phyloP scores from a whole-genome alignment of 805 yeast species.

The Nakazawaea molendinolei region DNA sequence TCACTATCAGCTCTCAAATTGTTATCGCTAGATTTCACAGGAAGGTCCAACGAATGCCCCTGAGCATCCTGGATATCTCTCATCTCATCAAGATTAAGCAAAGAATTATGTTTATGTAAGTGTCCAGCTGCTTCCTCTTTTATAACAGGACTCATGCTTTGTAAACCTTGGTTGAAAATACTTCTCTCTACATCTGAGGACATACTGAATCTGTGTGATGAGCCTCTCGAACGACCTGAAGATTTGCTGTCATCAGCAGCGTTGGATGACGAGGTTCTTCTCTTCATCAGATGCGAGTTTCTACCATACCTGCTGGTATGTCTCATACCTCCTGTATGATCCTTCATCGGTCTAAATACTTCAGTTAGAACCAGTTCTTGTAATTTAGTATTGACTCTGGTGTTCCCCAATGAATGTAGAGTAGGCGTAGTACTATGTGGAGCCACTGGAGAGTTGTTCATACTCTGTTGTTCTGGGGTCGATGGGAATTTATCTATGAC shows the following conservation, averaged over 20 bases:
- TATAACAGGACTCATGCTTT: neutral
- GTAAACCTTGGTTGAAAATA: slow-evolving; percentile 3
- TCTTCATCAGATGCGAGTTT: neutral
- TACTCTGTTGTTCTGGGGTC: slow-evolving; percentile 9
- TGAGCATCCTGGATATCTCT: neutral
- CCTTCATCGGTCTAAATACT: slow-evolving; percentile 53
- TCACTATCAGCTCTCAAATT: slow-evolving; percentile 20
- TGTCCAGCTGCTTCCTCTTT: slow-evolving; percentile 1
- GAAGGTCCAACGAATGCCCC: too few species aligned
- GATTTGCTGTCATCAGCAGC: neutral
- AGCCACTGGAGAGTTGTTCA: slow-evolving; percentile 9
- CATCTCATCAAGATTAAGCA: slow-evolving; percentile 17
- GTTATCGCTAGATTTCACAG: slow-evolving; percentile 15
- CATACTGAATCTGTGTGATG: slow-evolving; percentile 11
- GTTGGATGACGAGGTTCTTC: slow-evolving; percentile 4
- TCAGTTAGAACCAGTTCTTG: slow-evolving; percentile 68
- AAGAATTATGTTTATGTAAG: slow-evolving; percentile 14
- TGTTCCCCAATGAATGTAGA: slow-evolving; percentile 39
- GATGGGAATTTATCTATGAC: slow-evolving; percentile 19
- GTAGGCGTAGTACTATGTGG: slow-evolving; percentile 11
- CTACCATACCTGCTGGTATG: neutral
- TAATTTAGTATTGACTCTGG: slow-evolving; percentile 62
- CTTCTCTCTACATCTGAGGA: slow-evolving; percentile 12
- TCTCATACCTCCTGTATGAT: slow-evolving; percentile 19
- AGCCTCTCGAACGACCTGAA: neutral